These are phyloP conservation scores for Sarcocystis neurona DNA, from an alignment of 169 alveolate genomes.

Conservation along the genomic window DNA sequence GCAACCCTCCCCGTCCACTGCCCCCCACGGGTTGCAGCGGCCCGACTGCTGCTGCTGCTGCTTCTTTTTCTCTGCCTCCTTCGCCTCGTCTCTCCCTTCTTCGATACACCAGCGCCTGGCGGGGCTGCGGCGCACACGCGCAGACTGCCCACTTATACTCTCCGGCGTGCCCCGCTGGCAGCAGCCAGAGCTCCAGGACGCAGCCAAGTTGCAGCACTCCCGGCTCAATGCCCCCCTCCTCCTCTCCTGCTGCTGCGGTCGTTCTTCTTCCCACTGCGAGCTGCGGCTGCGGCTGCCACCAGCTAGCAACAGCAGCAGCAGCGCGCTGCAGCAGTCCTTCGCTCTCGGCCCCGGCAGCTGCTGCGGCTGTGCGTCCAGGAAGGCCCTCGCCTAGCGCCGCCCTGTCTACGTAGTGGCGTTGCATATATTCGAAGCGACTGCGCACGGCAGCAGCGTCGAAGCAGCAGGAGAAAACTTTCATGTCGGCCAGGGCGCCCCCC, in stretches of 20 bases:
- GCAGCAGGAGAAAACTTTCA: background rate
- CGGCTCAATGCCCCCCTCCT: background rate
- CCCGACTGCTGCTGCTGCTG: background rate
- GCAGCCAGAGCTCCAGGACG: background rate
- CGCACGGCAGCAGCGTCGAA: background rate
- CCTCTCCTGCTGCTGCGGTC: background rate
- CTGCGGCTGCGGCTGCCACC: background rate
- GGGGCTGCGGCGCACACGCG: background rate
- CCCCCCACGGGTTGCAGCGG: background rate
- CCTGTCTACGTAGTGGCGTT: background rate
- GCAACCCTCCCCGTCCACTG: background rate
- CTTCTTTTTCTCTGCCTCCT: background rate
- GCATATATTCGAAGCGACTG: background rate
- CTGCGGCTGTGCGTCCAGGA: background rate
- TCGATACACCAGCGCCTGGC: background rate
- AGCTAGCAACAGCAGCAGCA: too few species aligned
- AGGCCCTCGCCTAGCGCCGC: background rate
- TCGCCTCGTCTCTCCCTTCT: background rate
- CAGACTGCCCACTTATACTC: background rate
- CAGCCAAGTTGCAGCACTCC: background rate
- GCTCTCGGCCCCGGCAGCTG: too few species aligned
- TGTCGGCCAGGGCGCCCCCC: constrained; percentile 9
- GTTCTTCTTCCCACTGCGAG: background rate
- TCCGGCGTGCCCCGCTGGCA: background rate
- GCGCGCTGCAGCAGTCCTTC: too few species aligned